Conservation (phyloP, 768 basidiomycete species). For the Lactifluus hygrophoroides region DNA sequence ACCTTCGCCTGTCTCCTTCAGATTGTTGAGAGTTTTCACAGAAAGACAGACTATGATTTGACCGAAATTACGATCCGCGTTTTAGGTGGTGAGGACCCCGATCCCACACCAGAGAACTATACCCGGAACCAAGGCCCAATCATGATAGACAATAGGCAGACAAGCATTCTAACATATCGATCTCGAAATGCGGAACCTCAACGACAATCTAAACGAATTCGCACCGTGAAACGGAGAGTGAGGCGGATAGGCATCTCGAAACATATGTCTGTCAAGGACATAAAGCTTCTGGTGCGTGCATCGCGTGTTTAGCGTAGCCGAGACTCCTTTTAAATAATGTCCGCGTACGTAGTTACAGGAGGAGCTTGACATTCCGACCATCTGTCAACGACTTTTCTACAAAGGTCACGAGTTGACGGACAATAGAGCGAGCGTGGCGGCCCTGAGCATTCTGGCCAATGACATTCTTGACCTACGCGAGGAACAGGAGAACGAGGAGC, state of each 20-base stretch:
- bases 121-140: slow-evolving; percentile 21
- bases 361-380: slow-evolving; percentile 57
- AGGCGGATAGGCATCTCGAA: slow-evolving; percentile 52
- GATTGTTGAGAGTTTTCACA: slow-evolving; percentile 20
- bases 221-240: slow-evolving; percentile 44
- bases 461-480: slow-evolving; percentile 61
- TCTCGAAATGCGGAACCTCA: slow-evolving; percentile 33
- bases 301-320: slow-evolving; percentile 4
- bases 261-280: slow-evolving; percentile 63
- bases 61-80: slow-evolving; percentile 56
- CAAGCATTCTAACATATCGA: slow-evolving; percentile 28
- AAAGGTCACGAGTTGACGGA: slow-evolving; percentile 55
- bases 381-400: slow-evolving; percentile 65
- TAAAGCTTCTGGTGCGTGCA: slow-evolving; percentile 65
- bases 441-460: slow-evolving; percentile 48
- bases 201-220: slow-evolving; percentile 66
- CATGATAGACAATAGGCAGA: slow-evolving; percentile 15
- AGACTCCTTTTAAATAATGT: background rate
- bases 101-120: slow-evolving; percentile 24
- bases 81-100: slow-evolving; percentile 28
- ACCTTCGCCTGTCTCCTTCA: background rate
- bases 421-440: slow-evolving; percentile 41
- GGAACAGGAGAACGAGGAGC: slow-evolving; percentile 51
- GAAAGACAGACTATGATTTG: slow-evolving; percentile 48
- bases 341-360: slow-evolving; percentile 44